phyloP scores from a whole-genome alignment of 306 rosid species.

The Dalbergia oliveri region DNA sequence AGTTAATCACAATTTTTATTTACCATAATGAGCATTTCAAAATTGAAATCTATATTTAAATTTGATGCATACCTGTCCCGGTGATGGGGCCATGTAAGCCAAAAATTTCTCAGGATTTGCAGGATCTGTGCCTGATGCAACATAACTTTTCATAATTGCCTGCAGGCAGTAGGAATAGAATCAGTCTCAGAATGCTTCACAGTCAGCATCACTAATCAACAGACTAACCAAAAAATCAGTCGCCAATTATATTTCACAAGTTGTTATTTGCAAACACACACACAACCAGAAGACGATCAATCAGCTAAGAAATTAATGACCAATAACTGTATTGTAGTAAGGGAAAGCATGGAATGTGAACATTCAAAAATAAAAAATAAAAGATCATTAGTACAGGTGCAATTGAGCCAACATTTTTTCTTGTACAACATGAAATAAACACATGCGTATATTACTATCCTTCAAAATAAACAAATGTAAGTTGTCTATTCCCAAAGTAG shows the following conservation, averaged over 20 bases:
- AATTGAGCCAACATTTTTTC: background rate
- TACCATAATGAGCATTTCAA: constrained; percentile 21
- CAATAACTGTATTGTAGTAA: constrained; percentile 13
- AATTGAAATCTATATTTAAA: constrained; percentile 30
- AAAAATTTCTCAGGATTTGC: constrained; percentile 89
- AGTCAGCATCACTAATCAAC: constrained; percentile 25
- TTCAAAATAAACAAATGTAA: constrained; percentile 5
- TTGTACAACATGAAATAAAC: background rate
- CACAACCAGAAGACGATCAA: constrained; percentile 25
- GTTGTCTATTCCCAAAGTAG: background rate
- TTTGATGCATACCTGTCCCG: constrained; percentile 74
- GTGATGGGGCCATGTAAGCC: constrained; percentile 95
- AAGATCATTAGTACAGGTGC: background rate
- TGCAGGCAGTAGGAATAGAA: constrained; percentile 44
- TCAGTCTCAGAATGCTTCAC: constrained; percentile 35
- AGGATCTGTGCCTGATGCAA: constrained; percentile 71
- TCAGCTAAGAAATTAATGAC: constrained; percentile 15
- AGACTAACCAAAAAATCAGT: background rate
- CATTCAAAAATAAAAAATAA: background rate
- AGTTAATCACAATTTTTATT: constrained; percentile 18
- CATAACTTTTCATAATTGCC: constrained; percentile 95
- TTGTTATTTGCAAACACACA: constrained; percentile 31
- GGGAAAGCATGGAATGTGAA: constrained; percentile 8
- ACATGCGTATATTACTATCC: constrained; percentile 9
- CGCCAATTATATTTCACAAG: constrained; percentile 1